Evolutionary conservation across 176 grass and related monocot species (phyloP), one percentile per base, ranked within the genome.

Genomic region (Secale cereale): DNA sequence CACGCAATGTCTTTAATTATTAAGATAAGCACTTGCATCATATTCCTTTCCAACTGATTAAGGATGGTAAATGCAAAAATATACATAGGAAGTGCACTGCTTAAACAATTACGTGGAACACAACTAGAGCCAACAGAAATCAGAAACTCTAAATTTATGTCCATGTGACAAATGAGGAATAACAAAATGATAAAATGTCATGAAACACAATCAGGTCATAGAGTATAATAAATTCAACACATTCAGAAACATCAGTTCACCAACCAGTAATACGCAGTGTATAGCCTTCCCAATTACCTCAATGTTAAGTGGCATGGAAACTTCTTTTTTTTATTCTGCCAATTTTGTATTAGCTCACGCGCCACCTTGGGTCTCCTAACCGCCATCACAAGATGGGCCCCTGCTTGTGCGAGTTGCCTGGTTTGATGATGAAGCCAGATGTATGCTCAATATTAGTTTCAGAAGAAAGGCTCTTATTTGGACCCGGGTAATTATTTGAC

Each of bases 361-460:
- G 93, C 97, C 6, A 67, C 61, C 69, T 92, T 98, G 65, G 91
- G 81, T 92, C 88, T 94, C 83, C 93, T 94, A 32, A 98, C 97
- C 41, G 97, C 97, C 97, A 98, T 96, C 57, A 98, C 93, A 76
- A 98, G 86, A 86, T 98, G 97, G 48, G 89, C 93, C 65, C 97
- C 97, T 77, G 97, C 82, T 33, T 86, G 84, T 25, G 91, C 86
- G 8, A 98, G 91, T 87, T 98, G 96, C 62, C 93, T 98, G 89
- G 85, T 92, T 71, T 61, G 50, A 67, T 32, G 32, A 76, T 48
- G 11, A 74, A 52, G 25, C 82, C 17, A 63, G 69, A 73, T 43
- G 48, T 72, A 23, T 35, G 45, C 12, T 86, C n/a, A 32, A n/a
- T 37, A 59, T 63, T 59, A 66, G 25, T 45, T 78, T 33, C 14